Evolutionary conservation across 2,329 filamentous ascomycete species (phyloP).

Genomic region (Aotearoamyces nothofagi): DNA sequence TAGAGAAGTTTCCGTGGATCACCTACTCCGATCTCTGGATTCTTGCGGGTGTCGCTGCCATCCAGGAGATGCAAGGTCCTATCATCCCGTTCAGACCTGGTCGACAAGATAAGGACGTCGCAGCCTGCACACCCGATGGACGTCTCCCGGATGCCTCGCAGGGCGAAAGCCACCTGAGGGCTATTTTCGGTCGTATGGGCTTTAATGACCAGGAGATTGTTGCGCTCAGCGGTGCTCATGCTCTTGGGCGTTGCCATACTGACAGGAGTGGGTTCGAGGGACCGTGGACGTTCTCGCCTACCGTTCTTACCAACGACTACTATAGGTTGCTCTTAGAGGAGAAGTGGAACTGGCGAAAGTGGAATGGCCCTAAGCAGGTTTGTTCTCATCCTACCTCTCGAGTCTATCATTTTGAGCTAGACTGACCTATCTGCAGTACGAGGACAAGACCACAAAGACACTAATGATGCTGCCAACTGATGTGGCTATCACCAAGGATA

Average conservation of each 20-base stretch:
- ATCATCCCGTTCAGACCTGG: slow-evolving; percentile 79
- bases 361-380: slow-evolving; percentile 71
- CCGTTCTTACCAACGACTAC: slow-evolving; percentile 88
- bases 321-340: slow-evolving; percentile 76
- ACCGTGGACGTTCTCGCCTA: slow-evolving; percentile 86
- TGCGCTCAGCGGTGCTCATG: slow-evolving; percentile 72
- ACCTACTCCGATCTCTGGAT: slow-evolving; percentile 96
- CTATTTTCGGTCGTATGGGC: slow-evolving; percentile 93
- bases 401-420: neutral
- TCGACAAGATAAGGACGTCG: slow-evolving; percentile 61
- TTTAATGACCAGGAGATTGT: slow-evolving; percentile 97
- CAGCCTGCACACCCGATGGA: slow-evolving; percentile 85
- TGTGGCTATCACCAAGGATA: slow-evolving; percentile 75
- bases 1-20: slow-evolving; percentile 84
- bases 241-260: slow-evolving; percentile 75
- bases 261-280: slow-evolving; percentile 81
- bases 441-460: slow-evolving; percentile 74
- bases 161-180: slow-evolving; percentile 67
- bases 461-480: slow-evolving; percentile 98
- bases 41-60: slow-evolving; percentile 65
- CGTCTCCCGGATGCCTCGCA: slow-evolving; percentile 73
- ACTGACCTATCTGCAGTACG: slow-evolving; percentile 37
- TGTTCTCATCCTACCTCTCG: slow-evolving; percentile 6
- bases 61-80: slow-evolving; percentile 93
- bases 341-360: slow-evolving; percentile 88